These are phyloP conservation scores for Botrytis deweyae DNA, from an alignment of 2,329 filamentous ascomycete genomes.

Conservation along the genomic window DNA sequence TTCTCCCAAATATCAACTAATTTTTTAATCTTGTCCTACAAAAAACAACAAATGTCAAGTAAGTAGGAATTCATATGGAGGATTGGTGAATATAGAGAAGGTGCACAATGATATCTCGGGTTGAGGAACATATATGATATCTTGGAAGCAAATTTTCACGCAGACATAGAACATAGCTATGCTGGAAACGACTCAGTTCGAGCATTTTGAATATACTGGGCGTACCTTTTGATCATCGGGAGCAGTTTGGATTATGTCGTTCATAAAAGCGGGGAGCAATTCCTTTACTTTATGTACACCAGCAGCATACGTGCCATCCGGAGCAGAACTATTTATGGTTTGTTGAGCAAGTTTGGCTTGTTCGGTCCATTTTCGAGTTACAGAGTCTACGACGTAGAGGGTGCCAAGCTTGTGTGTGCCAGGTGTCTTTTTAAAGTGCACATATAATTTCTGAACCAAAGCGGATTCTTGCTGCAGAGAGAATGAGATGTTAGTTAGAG, in stretches of 20 bases:
- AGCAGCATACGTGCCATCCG: slow-evolving; percentile 90
- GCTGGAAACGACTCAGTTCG: slow-evolving; percentile 29
- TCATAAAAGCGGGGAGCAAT: slow-evolving; percentile 89
- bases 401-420: slow-evolving; percentile 97
- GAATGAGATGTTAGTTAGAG: slow-evolving; percentile 26
- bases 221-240: slow-evolving; percentile 97
- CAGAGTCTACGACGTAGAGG: slow-evolving; percentile 99
- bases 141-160: slow-evolving; percentile 32
- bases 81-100: slow-evolving; percentile 18
- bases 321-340: slow-evolving; percentile 73
- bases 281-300: slow-evolving; percentile 97
- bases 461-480: slow-evolving; percentile 72
- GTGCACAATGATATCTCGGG: slow-evolving; percentile 16
- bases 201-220: slow-evolving; percentile 42
- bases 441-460: slow-evolving; percentile 94
- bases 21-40: slow-evolving; percentile 94
- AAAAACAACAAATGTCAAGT: slow-evolving; percentile 44
- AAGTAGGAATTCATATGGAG: slow-evolving; percentile 43
- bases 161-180: slow-evolving; percentile 21
- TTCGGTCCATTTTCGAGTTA: slow-evolving; percentile 98
- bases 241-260: slow-evolving; percentile 85
- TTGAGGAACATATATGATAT: slow-evolving; percentile 25
- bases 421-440: slow-evolving; percentile 93
- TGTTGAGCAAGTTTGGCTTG: slow-evolving; percentile 86
- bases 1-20: slow-evolving; percentile 98